These are phyloP conservation scores for Cercospora janseana DNA, from an alignment of 2,329 filamentous ascomycete species.

Conservation along the genomic window DNA sequence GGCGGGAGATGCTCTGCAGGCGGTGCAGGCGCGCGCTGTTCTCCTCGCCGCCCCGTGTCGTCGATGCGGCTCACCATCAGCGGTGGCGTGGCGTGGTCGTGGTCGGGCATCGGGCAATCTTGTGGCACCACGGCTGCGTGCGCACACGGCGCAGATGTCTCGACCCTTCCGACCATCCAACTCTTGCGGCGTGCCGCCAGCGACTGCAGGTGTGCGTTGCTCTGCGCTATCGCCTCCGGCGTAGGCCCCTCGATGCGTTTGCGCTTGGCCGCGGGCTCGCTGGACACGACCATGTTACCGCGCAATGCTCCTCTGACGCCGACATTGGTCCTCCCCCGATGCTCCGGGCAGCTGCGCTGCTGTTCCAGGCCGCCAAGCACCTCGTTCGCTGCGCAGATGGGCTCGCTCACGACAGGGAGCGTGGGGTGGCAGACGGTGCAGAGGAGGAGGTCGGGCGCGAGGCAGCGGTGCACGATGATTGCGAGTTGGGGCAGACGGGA, in stretches of 20 bases:
- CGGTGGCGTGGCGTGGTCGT: not conserved
- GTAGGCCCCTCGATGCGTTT: conserved; percentile 10
- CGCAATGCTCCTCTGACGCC: not conserved
- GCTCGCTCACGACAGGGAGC: no score
- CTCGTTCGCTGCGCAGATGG: no score
- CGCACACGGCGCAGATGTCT: not conserved
- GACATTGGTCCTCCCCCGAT: conserved; percentile 1
- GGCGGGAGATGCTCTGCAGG: not conserved
- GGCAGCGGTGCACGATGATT: no score
- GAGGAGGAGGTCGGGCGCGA: no score
- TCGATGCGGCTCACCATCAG: not conserved
- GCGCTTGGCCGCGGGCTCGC: conserved; percentile 19
- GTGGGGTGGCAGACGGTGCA: no score
- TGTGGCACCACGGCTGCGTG: not conserved
- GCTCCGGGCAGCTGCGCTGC: no score
- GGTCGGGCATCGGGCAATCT: not conserved
- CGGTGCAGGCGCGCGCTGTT: not conserved
- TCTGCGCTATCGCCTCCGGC: conserved; percentile 20
- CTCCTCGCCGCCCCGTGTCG: not conserved
- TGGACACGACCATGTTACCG: conserved; percentile 1
- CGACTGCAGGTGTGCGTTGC: conserved; percentile 21
- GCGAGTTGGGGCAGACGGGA: no score
- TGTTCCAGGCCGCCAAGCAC: no score
- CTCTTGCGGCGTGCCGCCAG: conserved; percentile 22
- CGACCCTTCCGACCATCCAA: conserved; percentile 22